Evolutionary conservation across 768 basidiomycete genomes (phyloP), one percentile per base, ranked within the genome.

Genomic region (Cystobasidium ongulense): DNA sequence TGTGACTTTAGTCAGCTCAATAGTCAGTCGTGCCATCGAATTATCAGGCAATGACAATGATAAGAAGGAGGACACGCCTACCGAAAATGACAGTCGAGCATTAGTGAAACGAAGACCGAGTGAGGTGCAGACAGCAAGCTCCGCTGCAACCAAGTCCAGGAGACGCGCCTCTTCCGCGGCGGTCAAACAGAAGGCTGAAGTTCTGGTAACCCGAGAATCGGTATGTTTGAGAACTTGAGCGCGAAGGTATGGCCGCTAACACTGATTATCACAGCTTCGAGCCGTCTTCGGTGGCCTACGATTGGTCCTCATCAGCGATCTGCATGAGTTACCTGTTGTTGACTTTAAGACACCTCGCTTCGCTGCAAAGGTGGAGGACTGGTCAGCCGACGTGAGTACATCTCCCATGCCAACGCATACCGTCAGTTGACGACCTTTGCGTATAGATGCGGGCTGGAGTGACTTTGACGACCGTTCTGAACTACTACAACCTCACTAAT

Each of bases 401-500:
- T 54, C 53, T 8, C 53, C 1, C 17, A 13, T 7, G 10, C 8
- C 31, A 7, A 57, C 35, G 21, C 15, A 36, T 25, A 50, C 23
- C 27, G 27, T 52, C 15, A 25, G 29, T 36, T n/a, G 67, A 75
- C 46, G 15, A 21, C 25, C 2, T 7, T 31, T 31, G n/a, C n/a
- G 75, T 36, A 13, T 75, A 97, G 95, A 82, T 98, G 54, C 88
- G 89, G 79, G 90, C 91, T 4, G 88, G 88, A 5, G 89, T 90
- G 0, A 88, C 89, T 0, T 83, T 97, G 78, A 87, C 88, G 27
- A 88, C 88, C 1, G 87, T 88, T 63, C 89, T 96, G 80, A 92
- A 88, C 74, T 99, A 96, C 79, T 99, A 92, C 91, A 99, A 99
- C 81, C 81, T 98, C 63, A 88, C 89, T 27, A 97, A 96, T 79